Base-by-base conservation (phyloP, 495 filamentous ascomycete species). In the Penicillium dipodomyicola region DNA sequence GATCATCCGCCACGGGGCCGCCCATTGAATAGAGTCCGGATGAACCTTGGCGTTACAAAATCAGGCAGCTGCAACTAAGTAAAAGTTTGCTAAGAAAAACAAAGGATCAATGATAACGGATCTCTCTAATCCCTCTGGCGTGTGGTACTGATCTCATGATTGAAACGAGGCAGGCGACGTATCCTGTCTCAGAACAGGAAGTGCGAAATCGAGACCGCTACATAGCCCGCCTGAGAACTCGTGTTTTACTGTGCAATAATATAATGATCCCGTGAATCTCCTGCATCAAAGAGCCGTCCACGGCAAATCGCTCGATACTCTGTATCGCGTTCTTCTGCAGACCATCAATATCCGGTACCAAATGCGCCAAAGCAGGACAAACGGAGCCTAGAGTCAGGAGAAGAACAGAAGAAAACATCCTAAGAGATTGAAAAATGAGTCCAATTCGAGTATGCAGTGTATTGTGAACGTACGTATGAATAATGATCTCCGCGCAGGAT, bases 361-460 rank as follows among this genome's bases (percentile, higher is more conserved):
- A 20, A 11, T 43, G 50, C 15, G 50, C 39, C 12, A 53, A 44
- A 53, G 40, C 27, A 0, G 50, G 50, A 14, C 39, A 43, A 19
- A 53, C 39, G 6, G 50, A 53, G 29, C 50, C 17, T 29, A 53
- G 14, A 6, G 39, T 44, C 11, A 53, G 23, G n/a, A 53, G 50
- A n/a, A 44, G 9, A 11, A 53, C 35, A 17, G 50, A 53, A 44
- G 50, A 53, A 23, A 53, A 43, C 50, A 53, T 53, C 8, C 50
- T 53, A n/a, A 12, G 25, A 32, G 17, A 35, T 17, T 9, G 10
- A 44, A 15, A 9, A 11, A 10, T 53, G 1, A 43, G 25, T n/a
- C 22, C 7, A 25, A 2, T 4, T 5, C 2, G 1, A 19, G 29
- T 1, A n/a, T n/a, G 6, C 11, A 23, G 11, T 11, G 4, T 41